Evolutionary conservation across 2,329 filamentous ascomycete genomes (phyloP), one percentile per base, ranked within the genome.

Genomic region (Fusarium odoratissimum): DNA sequence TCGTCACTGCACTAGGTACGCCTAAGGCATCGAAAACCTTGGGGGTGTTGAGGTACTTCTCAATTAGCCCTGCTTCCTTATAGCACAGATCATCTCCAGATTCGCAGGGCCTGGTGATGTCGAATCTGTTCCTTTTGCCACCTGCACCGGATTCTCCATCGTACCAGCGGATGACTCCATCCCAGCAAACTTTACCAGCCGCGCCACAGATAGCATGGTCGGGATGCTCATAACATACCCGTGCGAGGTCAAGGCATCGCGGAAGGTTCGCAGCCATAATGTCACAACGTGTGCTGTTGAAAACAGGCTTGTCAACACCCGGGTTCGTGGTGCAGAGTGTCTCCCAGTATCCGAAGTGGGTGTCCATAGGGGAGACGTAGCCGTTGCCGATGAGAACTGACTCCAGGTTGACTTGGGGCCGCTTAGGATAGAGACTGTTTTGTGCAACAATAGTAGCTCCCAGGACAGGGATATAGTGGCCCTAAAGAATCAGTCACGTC

Each of bases 391-490:
- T 76, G 6, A 75, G 60, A 0, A 76, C 62, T 7, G 59, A 67
- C 10, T 65, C 64, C 0, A 75, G 60, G 7, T 71, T 73, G 2
- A 75, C 44, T 10, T 73, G 45, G 1, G 61, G 70, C 2, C 70
- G 60, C 1, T 61, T 66, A 0, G 70, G 70, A n/a, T 72, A 66
- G 3, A 72, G 65, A 0, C 33, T 65, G n/a, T 75, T 75, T 14
- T 76, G 67, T 12, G 64, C 51, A 6, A 75, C 63, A 23, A 75
- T 76, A n/a, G 72, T 71, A 4, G 73, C 71, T n/a, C 71, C 73
- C 3, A 75, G 2, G 1, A 73, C 70, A 1, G 74, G 74, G 3
- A 75, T 65, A 6, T 75, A 75, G n/a, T 75, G 74, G 4, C 66
- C 66, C 66, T 69, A 5, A 7, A 6, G 1, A 3, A 14, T 69